Conservation (phyloP, 768 basidiomycete species). For the Tubosaeta sp. region DNA sequence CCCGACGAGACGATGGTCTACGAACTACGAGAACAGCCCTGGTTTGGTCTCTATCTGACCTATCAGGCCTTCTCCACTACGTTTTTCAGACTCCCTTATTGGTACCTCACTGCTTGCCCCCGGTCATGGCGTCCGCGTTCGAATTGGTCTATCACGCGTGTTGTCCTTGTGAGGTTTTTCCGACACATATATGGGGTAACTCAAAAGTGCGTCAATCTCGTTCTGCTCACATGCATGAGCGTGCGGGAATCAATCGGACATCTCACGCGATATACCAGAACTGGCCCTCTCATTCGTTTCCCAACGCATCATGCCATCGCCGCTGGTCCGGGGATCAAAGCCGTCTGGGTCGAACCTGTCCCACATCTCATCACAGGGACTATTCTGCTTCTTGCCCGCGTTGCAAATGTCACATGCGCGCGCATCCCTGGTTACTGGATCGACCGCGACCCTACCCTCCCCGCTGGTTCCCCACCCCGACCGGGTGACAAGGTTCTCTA, state of each 20-base stretch:
- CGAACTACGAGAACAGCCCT: slow-evolving; percentile 5
- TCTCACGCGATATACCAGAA: slow-evolving; percentile 5
- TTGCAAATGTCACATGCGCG: slow-evolving; percentile 24
- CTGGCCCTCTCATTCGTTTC: slow-evolving; percentile 14
- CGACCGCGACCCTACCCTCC: slow-evolving; percentile 17
- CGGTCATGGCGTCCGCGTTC: slow-evolving; percentile 23
- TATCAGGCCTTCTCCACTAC: slow-evolving; percentile 20
- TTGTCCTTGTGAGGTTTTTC: slow-evolving; percentile 17
- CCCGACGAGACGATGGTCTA: too few relatives aligned
- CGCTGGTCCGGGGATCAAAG: slow-evolving; percentile 22
- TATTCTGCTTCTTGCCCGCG: slow-evolving; percentile 25
- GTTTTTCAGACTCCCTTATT: slow-evolving; percentile 22
- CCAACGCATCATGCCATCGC: slow-evolving; percentile 20
- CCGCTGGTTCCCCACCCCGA: slow-evolving; percentile 17
- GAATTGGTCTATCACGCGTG: slow-evolving; percentile 22
- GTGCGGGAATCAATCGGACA: neutral
- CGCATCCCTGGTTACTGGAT: slow-evolving; percentile 37
- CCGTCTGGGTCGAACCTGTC: slow-evolving; percentile 33
- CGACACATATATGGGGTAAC: slow-evolving; percentile 15
- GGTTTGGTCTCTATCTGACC: slow-evolving; percentile 18
- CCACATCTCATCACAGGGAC: slow-evolving; percentile 32
- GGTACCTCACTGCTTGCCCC: slow-evolving; percentile 16
- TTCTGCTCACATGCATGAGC: neutral
- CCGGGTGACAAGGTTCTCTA: slow-evolving; percentile 33
- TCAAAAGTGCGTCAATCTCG: slow-evolving; percentile 16